These are phyloP conservation scores for Megacollybia marginata DNA, from an alignment of 768 basidiomycete genomes.

Conservation along the genomic window DNA sequence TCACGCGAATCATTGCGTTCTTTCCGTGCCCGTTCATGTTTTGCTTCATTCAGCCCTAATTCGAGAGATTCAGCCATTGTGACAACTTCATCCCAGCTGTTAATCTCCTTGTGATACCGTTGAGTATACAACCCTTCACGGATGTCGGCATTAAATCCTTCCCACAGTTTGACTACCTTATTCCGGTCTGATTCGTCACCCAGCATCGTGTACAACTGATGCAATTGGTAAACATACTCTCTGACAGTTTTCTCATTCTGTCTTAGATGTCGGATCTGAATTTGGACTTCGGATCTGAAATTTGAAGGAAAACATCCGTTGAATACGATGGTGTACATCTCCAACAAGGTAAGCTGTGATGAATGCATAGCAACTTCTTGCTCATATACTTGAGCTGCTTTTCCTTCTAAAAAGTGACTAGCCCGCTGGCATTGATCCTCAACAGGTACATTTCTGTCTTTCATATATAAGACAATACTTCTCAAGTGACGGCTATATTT, in stretches of 20 bases:
- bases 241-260: slow-evolving; percentile 12
- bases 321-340: background rate
- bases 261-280: background rate
- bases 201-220: slow-evolving; percentile 25
- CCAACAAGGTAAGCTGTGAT: background rate
- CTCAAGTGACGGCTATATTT: no score
- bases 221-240: slow-evolving; percentile 25
- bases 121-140: slow-evolving; percentile 22
- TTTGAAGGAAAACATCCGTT: background rate
- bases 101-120: slow-evolving; percentile 17
- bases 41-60: slow-evolving; percentile 12
- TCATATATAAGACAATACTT: no score
- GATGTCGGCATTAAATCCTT: slow-evolving; percentile 16
- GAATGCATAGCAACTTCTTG: background rate
- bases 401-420: background rate
- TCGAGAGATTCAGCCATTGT: slow-evolving; percentile 23
- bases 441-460: no score
- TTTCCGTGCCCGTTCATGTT: background rate
- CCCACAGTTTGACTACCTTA: slow-evolving; percentile 25
- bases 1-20: background rate
- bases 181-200: slow-evolving; percentile 19
- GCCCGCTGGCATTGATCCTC: background rate
- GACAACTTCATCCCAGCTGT: slow-evolving; percentile 16
- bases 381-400: background rate
- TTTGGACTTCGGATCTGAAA: background rate